phyloP scores from a whole-genome alignment of 257 asterid genomes.

The Solanum peruvianum region DNA sequence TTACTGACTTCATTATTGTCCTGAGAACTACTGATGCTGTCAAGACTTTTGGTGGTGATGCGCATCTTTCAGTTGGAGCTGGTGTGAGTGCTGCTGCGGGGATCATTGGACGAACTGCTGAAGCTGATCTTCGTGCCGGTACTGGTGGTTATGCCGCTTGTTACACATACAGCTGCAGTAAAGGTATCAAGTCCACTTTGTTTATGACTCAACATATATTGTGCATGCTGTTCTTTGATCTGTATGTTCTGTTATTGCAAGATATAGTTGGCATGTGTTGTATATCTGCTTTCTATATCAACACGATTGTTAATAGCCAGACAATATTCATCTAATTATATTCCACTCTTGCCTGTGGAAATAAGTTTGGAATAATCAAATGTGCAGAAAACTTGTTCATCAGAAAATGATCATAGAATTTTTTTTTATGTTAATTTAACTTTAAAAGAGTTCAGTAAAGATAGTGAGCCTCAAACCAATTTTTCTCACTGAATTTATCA shows the following conservation, averaged over 20 bases:
- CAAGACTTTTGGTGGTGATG: constrained; percentile 58
- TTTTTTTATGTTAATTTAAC: background rate
- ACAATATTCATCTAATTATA: background rate
- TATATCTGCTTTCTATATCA: background rate
- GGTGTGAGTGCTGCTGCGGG: constrained; percentile 89
- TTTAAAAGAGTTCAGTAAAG: background rate
- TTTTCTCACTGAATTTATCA: background rate
- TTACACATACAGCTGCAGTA: constrained; percentile 93
- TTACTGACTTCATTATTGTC: constrained; percentile 77
- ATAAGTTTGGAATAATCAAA: background rate
- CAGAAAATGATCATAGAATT: background rate
- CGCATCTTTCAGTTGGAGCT: constrained; percentile 86
- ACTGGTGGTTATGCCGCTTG: constrained; percentile 62
- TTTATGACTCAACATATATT: background rate
- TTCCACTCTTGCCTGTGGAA: background rate
- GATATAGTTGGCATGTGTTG: background rate
- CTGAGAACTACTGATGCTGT: constrained; percentile 76
- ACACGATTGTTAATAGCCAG: background rate
- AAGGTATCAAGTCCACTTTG: constrained; percentile 36
- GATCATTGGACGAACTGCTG: constrained; percentile 84
- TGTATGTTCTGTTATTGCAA: background rate
- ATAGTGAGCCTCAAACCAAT: background rate
- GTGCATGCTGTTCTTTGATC: background rate
- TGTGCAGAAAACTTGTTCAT: background rate
- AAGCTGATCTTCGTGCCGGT: constrained; percentile 87